Evolutionary conservation across 2,329 filamentous ascomycete genomes (phyloP).

Genomic region (Podosphaera fusca): DNA sequence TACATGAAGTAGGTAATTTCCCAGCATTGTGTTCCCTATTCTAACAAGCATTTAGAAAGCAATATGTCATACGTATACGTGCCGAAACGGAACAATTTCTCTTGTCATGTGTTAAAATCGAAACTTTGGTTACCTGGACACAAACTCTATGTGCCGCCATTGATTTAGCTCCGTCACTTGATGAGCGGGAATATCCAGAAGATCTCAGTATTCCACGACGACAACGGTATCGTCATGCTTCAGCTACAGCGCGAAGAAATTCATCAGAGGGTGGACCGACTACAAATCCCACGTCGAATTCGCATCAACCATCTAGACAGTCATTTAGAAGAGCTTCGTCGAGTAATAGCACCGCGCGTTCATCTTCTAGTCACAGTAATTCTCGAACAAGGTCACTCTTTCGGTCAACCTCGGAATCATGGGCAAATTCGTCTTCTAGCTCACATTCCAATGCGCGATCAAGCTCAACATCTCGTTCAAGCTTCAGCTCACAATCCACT

Average conservation of each 20-base stretch:
- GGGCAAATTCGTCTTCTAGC: too few relatives aligned
- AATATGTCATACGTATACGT: constrained; percentile 47
- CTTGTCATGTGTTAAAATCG: constrained; percentile 39
- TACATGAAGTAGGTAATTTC: constrained; percentile 35
- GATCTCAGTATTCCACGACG: constrained; percentile 34
- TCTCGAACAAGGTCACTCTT: too few relatives aligned
- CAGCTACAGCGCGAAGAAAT: background rate
- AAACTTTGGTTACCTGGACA: constrained; percentile 44
- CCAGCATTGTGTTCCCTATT: background rate
- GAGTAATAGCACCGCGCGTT: background rate
- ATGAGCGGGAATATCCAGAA: constrained; percentile 41
- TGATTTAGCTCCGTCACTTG: constrained; percentile 44
- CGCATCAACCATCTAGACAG: too few relatives aligned
- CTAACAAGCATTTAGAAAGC: constrained; percentile 12
- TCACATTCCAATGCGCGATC: background rate
- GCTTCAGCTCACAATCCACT: background rate
- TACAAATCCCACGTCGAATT: too few relatives aligned
- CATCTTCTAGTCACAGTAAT: too few relatives aligned
- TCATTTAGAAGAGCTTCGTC: background rate
- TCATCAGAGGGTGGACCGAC: too few relatives aligned
- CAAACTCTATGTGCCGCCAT: constrained; percentile 50
- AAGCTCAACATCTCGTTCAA: background rate
- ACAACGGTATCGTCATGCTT: constrained; percentile 10
- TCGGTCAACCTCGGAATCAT: too few relatives aligned
- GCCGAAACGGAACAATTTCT: constrained; percentile 54